Base-by-base conservation (phyloP, 2,329 filamentous ascomycete species). In the Hypomyces perniciosus region DNA sequence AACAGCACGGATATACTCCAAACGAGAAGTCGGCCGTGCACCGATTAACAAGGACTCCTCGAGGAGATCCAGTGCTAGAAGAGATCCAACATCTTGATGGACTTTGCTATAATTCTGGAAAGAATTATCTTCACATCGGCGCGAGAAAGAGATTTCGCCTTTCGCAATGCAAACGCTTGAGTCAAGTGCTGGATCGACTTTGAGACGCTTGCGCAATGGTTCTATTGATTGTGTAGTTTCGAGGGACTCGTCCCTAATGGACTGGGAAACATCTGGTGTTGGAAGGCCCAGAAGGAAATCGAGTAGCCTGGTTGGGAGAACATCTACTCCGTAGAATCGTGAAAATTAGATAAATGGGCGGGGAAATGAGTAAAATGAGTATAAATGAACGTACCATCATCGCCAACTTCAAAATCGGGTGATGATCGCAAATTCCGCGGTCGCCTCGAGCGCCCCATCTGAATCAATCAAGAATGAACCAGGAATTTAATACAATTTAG, bases 201-300 rank as follows among this genome's bases (percentile, higher is more conserved):
- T 70, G 44, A 60, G 65, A 44, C 67, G 65, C 57, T 70, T 70
- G 4, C 52, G 20, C 12, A 62, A 55, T 13, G 57, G 59, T n/a
- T 58, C 58, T n/a, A 13, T 9, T 9, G 27, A 31, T 4, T n/a
- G 38, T 4, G 35, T 26, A 28, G 39, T 5, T 5, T 44, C 29
- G 31, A n/a, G 12, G 31, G n/a, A 13, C 12, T 34, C 31, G 27
- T 48, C 37, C 27, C 3, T 33, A 5, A 20, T 44, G 6, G 20
- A 30, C 20, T 40, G 38, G 4, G 45, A 44, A 41, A 41, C 8
- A 41, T 27, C 31, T 20, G 31, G n/a, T 10, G 27, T 8, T 5
- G 47, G 44, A 10, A 53, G 37, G 27, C 42, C 41, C 7, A 34
- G n/a, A 12, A 53, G 42, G 34, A 42, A 51, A 1, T 51, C 34